Evolutionary conservation across 768 basidiomycete species (phyloP).

Genomic region (Pisolithus tinctorius): DNA sequence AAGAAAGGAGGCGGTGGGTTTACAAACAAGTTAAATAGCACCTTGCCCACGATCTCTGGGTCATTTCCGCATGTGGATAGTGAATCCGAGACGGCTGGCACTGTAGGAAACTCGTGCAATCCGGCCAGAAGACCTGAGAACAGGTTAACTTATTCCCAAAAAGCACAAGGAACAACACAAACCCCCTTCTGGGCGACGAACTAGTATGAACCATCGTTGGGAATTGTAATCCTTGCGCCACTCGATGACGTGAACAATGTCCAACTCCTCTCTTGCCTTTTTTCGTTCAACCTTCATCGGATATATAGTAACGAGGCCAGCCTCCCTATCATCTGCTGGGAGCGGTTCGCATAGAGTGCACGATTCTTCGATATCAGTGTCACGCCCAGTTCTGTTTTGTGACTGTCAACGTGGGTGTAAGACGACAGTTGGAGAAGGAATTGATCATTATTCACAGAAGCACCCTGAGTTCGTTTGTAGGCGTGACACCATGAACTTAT

Average conservation of each 20-base stretch:
- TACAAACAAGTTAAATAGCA: constrained; percentile 36
- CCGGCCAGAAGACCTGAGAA: constrained; percentile 80
- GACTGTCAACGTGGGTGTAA: neutral
- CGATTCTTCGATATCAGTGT: constrained; percentile 68
- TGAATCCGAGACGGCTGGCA: constrained; percentile 41
- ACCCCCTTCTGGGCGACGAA: constrained; percentile 83
- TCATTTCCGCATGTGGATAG: constrained; percentile 31
- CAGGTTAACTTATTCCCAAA: neutral
- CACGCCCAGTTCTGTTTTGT: constrained; percentile 8
- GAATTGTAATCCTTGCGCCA: constrained; percentile 42
- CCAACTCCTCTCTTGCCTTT: constrained; percentile 77
- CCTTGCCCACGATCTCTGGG: constrained; percentile 26
- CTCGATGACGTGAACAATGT: constrained; percentile 81
- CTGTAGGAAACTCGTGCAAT: constrained; percentile 80
- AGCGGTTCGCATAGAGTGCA: constrained; percentile 66
- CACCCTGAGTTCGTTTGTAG: constrained; percentile 27
- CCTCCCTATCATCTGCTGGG: constrained; percentile 16
- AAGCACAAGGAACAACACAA: constrained; percentile 10
- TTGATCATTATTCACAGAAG: constrained; percentile 9
- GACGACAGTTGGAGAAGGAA: neutral
- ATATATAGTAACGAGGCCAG: constrained; percentile 55
- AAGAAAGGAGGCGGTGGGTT: constrained; percentile 17
- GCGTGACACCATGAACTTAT: constrained; percentile 64
- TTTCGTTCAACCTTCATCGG: constrained; percentile 85
- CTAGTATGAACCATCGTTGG: constrained; percentile 64